A percentile compares a stretch with the other conserved stretches of the same genome.
Conservation (phyloP, 176 grass and related monocot genomes). For the Eremochloa ophiuroides region DNA sequence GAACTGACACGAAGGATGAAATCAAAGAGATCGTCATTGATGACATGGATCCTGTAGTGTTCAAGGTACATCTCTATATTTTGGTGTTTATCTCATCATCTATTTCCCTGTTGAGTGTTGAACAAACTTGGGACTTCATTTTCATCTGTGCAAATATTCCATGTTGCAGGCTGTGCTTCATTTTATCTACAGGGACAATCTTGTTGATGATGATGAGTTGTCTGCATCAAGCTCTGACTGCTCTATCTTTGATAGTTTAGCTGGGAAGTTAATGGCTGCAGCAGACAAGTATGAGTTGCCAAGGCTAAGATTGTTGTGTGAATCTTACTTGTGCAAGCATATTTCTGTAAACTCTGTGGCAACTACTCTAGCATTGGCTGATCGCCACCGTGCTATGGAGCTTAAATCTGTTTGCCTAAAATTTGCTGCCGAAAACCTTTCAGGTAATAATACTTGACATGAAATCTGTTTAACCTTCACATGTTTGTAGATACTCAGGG, state of each 20-base stretch:
- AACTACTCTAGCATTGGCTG: conserved; percentile 72
- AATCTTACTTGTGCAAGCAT: conserved; percentile 87
- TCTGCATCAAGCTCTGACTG: conserved; percentile 58
- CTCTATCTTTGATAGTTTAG: conserved; percentile 64
- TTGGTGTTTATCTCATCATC: background rate
- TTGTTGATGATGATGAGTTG: conserved; percentile 70
- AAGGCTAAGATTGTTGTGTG: conserved; percentile 67
- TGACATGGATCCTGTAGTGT: conserved; percentile 81
- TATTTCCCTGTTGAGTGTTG: conserved; percentile 9
- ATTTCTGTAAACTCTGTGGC: conserved; percentile 75
- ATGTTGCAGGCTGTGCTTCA: conserved; percentile 64
- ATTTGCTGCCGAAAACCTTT: conserved; percentile 90
- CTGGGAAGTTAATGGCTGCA: conserved; percentile 77
- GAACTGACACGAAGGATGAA: background rate
- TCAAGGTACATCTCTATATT: conserved; percentile 51
- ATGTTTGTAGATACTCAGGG: background rate
- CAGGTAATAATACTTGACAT: conserved; percentile 47
- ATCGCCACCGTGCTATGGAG: conserved; percentile 67
- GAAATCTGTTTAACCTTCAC: conserved; percentile 5
- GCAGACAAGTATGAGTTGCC: conserved; percentile 74
- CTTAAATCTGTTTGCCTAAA: conserved; percentile 89
- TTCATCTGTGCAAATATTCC: conserved; percentile 14
- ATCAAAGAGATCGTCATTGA: conserved; percentile 61
- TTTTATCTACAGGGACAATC: conserved; percentile 76
- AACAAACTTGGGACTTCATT: background rate